Conservation (phyloP, 2,329 filamentous ascomycete genomes). For the Alternaria sp. region DNA sequence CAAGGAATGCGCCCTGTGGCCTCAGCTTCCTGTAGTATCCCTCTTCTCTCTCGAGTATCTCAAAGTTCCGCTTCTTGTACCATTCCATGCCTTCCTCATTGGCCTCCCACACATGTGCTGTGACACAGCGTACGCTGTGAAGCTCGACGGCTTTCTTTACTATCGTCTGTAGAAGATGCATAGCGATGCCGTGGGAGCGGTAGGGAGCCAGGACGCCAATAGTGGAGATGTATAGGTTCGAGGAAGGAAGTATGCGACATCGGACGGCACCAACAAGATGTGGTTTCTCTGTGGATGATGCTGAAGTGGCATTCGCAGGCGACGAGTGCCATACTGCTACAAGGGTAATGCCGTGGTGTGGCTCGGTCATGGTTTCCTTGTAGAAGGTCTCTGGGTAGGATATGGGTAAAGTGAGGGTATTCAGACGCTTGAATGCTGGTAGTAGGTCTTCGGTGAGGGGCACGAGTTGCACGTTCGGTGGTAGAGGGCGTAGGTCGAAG, state of each 20-base stretch:
- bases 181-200: conserved; percentile 63
- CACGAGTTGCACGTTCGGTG: conserved; percentile 60
- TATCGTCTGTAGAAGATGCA: conserved; percentile 57
- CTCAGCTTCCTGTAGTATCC: conserved; percentile 66
- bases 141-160: conserved; percentile 56
- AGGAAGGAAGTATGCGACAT: conserved; percentile 51
- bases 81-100: conserved; percentile 66
- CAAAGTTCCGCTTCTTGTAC: conserved; percentile 66
- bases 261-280: conserved; percentile 56
- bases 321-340: conserved; percentile 62
- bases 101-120: conserved; percentile 69
- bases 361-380: conserved; percentile 63
- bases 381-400: conserved; percentile 68
- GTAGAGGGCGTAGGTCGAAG: conserved; percentile 44
- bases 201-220: conserved; percentile 66
- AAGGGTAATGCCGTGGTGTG: conserved; percentile 61
- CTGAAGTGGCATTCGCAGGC: not conserved
- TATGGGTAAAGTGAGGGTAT: conserved; percentile 64
- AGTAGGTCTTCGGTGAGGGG: conserved; percentile 61
- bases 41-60: conserved; percentile 57
- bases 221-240: conserved; percentile 66
- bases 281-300: conserved; percentile 28
- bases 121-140: conserved; percentile 60
- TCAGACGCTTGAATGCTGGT: conserved; percentile 63
- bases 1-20: conserved; percentile 62